These are phyloP conservation scores for Intubia oerlemansii DNA, from an alignment of 2,329 filamentous ascomycete genomes.

Conservation along the genomic window DNA sequence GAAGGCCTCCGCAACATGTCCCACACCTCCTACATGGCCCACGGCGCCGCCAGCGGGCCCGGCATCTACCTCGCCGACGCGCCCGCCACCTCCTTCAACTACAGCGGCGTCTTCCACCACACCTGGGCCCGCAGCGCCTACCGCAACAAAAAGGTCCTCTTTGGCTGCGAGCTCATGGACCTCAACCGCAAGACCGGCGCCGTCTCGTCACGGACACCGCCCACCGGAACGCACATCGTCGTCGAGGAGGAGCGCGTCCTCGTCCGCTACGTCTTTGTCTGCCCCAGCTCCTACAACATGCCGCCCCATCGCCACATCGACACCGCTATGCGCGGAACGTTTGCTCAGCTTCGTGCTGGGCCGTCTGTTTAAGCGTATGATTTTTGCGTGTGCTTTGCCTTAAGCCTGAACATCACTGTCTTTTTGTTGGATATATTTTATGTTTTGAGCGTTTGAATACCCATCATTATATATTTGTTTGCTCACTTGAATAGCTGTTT, in stretches of 20 bases:
- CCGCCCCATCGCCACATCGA: slow-evolving; percentile 8
- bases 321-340: slow-evolving; percentile 7
- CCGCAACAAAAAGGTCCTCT: slow-evolving; percentile 5
- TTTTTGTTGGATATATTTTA: neutral
- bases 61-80: slow-evolving; percentile 8
- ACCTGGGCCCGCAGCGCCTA: slow-evolving; percentile 7
- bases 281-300: slow-evolving; percentile 6
- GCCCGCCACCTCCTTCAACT: slow-evolving; percentile 4
- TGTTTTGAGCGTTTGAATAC: neutral
- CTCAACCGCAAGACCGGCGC: neutral
- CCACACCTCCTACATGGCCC: slow-evolving; percentile 6
- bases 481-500: too few species aligned
- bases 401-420: too few species aligned
- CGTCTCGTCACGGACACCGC: too few species aligned
- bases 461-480: too few species aligned
- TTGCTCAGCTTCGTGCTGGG: slow-evolving; percentile 5
- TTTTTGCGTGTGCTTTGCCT: neutral
- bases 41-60: slow-evolving; percentile 5
- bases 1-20: slow-evolving; percentile 8
- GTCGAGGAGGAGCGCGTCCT: slow-evolving; percentile 7
- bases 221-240: slow-evolving; percentile 5
- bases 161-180: slow-evolving; percentile 9
- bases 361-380: neutral
- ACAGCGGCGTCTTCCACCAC: slow-evolving; percentile 3
- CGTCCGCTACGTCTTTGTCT: slow-evolving; percentile 10